phyloP scores from a whole-genome alignment of 2,329 filamentous ascomycete species.

The Stagonosporopsis vannaccii region DNA sequence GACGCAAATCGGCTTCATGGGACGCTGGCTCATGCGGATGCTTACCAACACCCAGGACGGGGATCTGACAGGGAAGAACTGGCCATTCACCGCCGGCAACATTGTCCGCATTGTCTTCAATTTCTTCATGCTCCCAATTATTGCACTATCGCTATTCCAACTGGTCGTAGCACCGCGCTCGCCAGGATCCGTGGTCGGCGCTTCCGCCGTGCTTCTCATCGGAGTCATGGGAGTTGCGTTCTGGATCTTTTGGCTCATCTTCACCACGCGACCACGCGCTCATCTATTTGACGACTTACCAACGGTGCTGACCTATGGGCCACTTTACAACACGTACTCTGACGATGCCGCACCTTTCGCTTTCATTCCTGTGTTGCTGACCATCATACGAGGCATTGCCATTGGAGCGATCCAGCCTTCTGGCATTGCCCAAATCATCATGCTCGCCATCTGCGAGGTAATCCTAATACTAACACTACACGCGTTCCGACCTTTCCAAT shows the following conservation, averaged over 20 bases:
- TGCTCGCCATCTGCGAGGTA: slow-evolving; percentile 93
- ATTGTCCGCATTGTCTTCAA: slow-evolving; percentile 85
- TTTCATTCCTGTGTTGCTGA: slow-evolving; percentile 83
- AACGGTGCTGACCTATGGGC: slow-evolving; percentile 87
- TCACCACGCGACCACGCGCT: slow-evolving; percentile 79
- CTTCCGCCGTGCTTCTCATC: slow-evolving; percentile 78
- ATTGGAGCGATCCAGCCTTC: slow-evolving; percentile 93
- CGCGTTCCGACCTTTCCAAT: slow-evolving; percentile 88
- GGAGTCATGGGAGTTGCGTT: slow-evolving; percentile 74
- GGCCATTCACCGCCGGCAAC: slow-evolving; percentile 73
- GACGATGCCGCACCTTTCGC: slow-evolving; percentile 92
- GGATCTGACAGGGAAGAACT: slow-evolving; percentile 88
- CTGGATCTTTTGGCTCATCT: slow-evolving; percentile 84
- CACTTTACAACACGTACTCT: slow-evolving; percentile 96
- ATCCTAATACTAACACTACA: slow-evolving; percentile 86
- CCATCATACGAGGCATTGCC: slow-evolving; percentile 84
- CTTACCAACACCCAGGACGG: slow-evolving; percentile 78
- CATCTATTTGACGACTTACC: slow-evolving; percentile 92
- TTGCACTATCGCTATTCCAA: slow-evolving; percentile 89
- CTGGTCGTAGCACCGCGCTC: slow-evolving; percentile 77
- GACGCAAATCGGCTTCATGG: slow-evolving; percentile 77
- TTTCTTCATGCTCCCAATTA: slow-evolving; percentile 87
- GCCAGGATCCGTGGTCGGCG: slow-evolving; percentile 72
- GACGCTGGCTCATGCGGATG: slow-evolving; percentile 77
- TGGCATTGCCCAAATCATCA: slow-evolving; percentile 89